Base-by-base conservation (phyloP, 495 filamentous ascomycete genomes). In the Hyphodiscus hymeniophilus region DNA sequence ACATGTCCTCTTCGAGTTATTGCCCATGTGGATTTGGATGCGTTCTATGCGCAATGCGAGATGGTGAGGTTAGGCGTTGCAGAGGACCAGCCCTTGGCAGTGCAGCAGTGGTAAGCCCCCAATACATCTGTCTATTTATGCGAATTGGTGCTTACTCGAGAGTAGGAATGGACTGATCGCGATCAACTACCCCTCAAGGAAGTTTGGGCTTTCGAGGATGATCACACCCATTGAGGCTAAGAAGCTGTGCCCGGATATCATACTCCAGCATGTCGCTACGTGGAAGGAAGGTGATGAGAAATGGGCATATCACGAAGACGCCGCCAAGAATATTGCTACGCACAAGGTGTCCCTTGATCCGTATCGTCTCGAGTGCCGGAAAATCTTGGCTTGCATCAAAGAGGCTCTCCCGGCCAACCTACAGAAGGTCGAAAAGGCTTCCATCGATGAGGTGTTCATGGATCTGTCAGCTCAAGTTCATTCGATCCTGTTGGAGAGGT, bases 11-110 rank as follows among this genome's bases (percentile, higher is more conserved):
- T 98, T 13, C 81, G 92, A 41, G 84, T 90, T 11, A 80, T 95
- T 41, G 87, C 89, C 16, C 92, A 96, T 60, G 76, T 97, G 49
- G 92, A 98, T 62, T 80, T 98, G 52, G 92, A 98, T 75, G 92
- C 91, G 39, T 97, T 97, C 66, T 98, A 98, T 57, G 92, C 94
- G 3, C 92, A 98, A 74, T 95, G 85, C 55, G 92, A 97, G 64
- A 89, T 87, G 74, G 81, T 94, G 3, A 82, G 94, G 7, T 72
- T 96, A 30, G 81, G 78, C 10, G 72, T 85, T 10, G 66, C 83
- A 31, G 80, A 84, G 48, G 77, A 86, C 31, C 74, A 77, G 41
- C 92, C 92, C 5, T 74, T 98, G 26, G 92, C 92, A 1, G 92
- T 98, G n/a, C 89, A 91, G 62, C 84, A 87, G 68, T 87, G 78